Evolutionary conservation across 1,139 yeast species (phyloP).

Genomic region (Protomyces inouyei): DNA sequence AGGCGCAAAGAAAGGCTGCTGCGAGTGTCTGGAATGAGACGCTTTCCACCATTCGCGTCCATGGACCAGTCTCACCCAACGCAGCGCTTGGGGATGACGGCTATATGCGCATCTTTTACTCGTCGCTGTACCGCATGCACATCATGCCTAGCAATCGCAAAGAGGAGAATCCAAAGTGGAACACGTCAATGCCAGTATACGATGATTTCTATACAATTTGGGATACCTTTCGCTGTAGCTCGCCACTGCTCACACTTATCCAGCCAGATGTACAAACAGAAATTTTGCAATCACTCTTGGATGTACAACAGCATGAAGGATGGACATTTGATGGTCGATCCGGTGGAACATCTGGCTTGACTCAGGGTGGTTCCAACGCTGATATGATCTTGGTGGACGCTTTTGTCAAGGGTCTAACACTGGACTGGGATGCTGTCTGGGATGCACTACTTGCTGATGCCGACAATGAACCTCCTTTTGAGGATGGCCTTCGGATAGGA

Average conservation of each 20-base stretch:
- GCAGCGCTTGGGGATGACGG: not conserved
- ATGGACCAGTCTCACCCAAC: constrained; percentile 8
- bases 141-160: constrained; percentile 15
- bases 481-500: constrained; percentile 18
- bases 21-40: not conserved
- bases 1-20: not conserved
- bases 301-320: constrained; percentile 23
- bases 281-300: constrained; percentile 9
- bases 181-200: constrained; percentile 6
- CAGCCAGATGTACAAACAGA: constrained; percentile 13
- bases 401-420: constrained; percentile 9
- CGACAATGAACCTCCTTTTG: constrained; percentile 15
- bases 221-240: constrained; percentile 24
- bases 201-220: constrained; percentile 24
- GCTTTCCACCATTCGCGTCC: constrained; percentile 1
- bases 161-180: constrained; percentile 20
- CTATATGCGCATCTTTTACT: constrained; percentile 15
- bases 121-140: constrained; percentile 21
- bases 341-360: constrained; percentile 18
- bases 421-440: constrained; percentile 15
- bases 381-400: constrained; percentile 25
- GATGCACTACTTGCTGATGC: constrained; percentile 15
- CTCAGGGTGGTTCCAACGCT: constrained; percentile 22
- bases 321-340: constrained; percentile 26
- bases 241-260: constrained; percentile 13